These are phyloP conservation scores for Boletus bicolor DNA, from an alignment of 768 basidiomycete genomes.

Conservation along the genomic window DNA sequence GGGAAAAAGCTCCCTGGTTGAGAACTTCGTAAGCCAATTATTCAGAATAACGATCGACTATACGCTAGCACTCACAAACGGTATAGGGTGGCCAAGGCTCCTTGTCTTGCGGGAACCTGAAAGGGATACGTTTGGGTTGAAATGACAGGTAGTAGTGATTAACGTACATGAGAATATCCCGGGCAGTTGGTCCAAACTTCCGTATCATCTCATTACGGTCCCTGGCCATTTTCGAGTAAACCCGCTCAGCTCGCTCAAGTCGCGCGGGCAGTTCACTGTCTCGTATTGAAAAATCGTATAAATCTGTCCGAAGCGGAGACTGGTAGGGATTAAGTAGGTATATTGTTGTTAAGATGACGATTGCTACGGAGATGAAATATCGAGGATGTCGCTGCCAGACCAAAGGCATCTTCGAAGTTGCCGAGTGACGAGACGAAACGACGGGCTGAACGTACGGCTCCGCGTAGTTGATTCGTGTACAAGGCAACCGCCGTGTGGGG, in stretches of 20 bases:
- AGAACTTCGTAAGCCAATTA: constrained; percentile 1
- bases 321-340: constrained; percentile 44
- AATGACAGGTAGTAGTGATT: constrained; percentile 1
- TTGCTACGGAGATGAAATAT: constrained; percentile 43
- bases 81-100: constrained; percentile 58
- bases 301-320: constrained; percentile 22
- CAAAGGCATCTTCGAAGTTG: constrained; percentile 25
- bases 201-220: constrained; percentile 48
- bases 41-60: background rate
- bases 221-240: constrained; percentile 43
- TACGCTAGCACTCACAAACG: constrained; percentile 41
- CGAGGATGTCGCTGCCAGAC: constrained; percentile 49
- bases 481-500: constrained; percentile 1
- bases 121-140: constrained; percentile 1
- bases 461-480: constrained; percentile 8
- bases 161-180: constrained; percentile 42
- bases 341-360: constrained; percentile 42
- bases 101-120: constrained; percentile 51
- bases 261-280: constrained; percentile 39
- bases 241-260: constrained; percentile 40
- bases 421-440: background rate
- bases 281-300: constrained; percentile 23
- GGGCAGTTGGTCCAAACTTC: constrained; percentile 50
- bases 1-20: constrained; percentile 45
- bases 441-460: constrained; percentile 5